Evolutionary conservation across 2,329 filamentous ascomycete species (phyloP), one percentile per base, ranked within the genome.

Genomic region (Cercospora sp.): DNA sequence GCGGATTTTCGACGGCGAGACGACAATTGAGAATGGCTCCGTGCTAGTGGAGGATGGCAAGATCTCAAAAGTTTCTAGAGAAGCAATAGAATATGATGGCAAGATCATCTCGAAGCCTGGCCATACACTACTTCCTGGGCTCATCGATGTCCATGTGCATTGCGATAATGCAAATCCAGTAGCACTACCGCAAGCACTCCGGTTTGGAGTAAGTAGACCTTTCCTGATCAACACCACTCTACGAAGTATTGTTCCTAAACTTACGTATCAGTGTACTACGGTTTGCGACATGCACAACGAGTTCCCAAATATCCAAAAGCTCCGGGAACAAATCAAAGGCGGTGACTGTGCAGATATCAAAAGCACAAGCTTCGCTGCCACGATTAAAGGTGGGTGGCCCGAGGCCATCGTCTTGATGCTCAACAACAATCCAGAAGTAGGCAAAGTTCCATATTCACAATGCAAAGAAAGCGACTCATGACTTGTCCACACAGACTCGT

Each of bases 311-410:
- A 78, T 79, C 16, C 69, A 71, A 48, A 76, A 76, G 57, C 71
- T 80, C 20, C 74, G 73, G 28, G 75, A 74, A 67, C 73, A 77
- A 39, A 70, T 63, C 12, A 70, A 75, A 75, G 63, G 74, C 67
- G 65, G 77, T 74, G 73, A 84, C 72, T 68, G 77, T 9, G 82
- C 83, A 6, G 81, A 84, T 65, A 80, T 85, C 72, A 86, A 85
- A 71, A 83, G 80, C 0, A 81, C 81, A 1, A 81, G 83, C 10
- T 79, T 81, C 69, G 80, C 81, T 0, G 84, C 84, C 5, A 86
- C 84, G 0, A 81, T 86, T 33, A 79, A 83, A 5, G 83, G 81
- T 42, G 84, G 84, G 2, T 87, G 84, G 84, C 84, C 85, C 0
- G 79, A 78, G 66, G 78, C 81, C 0, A 77, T 84, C 5, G 79